These are phyloP conservation scores for Hypomontagnella submonticulosa DNA, from an alignment of 495 filamentous ascomycete species.

Conservation along the genomic window DNA sequence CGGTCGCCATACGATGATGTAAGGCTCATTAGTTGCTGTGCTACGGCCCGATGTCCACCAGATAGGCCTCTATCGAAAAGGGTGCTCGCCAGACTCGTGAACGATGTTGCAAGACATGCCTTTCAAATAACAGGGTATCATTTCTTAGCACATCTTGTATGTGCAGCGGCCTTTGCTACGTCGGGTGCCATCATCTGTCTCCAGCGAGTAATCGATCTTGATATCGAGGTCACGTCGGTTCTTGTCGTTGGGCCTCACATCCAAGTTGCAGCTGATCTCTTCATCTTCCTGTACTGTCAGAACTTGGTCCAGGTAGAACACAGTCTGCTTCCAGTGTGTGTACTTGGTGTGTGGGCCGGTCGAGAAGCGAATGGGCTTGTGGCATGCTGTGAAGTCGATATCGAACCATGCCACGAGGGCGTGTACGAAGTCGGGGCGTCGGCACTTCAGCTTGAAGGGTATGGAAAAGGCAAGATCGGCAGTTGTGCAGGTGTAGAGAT, in stretches of 20 bases:
- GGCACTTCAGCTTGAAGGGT: constrained; percentile 73
- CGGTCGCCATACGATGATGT: constrained; percentile 35
- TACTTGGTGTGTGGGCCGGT: constrained; percentile 92
- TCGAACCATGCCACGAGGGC: constrained; percentile 98
- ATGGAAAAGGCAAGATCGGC: constrained; percentile 73
- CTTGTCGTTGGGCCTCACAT: constrained; percentile 89
- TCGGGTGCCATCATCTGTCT: constrained; percentile 76
- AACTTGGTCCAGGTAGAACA: constrained; percentile 87
- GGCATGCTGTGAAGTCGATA: constrained; percentile 96
- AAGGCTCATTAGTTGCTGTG: constrained; percentile 21
- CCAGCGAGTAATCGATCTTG: constrained; percentile 81
- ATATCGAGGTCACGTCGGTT: constrained; percentile 97
- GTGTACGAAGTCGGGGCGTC: constrained; percentile 90
- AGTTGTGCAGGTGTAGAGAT: constrained; percentile 74
- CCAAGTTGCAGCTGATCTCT: constrained; percentile 73
- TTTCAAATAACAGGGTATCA: background rate
- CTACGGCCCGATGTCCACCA: constrained; percentile 9
- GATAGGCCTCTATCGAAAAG: constrained; percentile 4
- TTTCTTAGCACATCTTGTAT: constrained; percentile 85
- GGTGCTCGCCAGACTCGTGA: constrained; percentile 1
- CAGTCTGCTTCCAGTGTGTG: constrained; percentile 95
- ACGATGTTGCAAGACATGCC: constrained; percentile 6
- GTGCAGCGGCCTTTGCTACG: constrained; percentile 74
- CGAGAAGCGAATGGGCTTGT: constrained; percentile 84
- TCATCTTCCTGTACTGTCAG: constrained; percentile 86